Base-by-base conservation (phyloP, 306 rosid species). In the Biancaea sappan region DNA sequence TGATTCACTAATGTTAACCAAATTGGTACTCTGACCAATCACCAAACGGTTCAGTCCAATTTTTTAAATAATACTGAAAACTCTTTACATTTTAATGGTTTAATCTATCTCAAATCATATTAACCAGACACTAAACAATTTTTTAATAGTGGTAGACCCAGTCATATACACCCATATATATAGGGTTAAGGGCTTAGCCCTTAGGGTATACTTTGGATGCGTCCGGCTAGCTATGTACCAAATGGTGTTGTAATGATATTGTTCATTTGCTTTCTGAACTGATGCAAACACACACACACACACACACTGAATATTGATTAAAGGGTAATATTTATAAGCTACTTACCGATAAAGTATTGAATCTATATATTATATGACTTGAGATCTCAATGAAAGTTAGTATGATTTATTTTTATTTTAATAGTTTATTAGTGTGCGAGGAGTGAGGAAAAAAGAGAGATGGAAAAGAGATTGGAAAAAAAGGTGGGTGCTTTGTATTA, bases 391-490 rank as follows among this genome's bases (percentile, higher is more conserved):
- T 7, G 6, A 56, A 37, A 41, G 15, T 21, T 67, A 29, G 53
- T 6, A 25, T 41, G 19, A 54, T 38, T 53, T 8, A 29, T 1
- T 18, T 48, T 2, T 37, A 2, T 37, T 2, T 3, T 37, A 2
- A 43, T 14, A 43, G 15, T 13, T 43, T 13, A 14, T n/a, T 1
- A 9, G 58, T 51, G 5, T 19, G 29, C 8, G 68, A 21, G 51
- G 25, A 56, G 63, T 13, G 68, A 21, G 51, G 25, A 56, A 52
- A 70, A 77, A 26, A 34, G 24, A 76, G 73, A 10, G 34, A 40
- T 26, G 40, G 12, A 16, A 46, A 21, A 51, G 44, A 9, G 25
- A 50, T 12, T 34, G 19, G n/a, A 54, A 50, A 60, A 16, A 71
- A 31, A 71, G 28, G 32, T 21, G 43, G 40, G 54, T 65, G 73